A percentile compares a stretch with the other conserved stretches of the same genome.
These are phyloP conservation scores for Phytophthora citrophthora DNA, from an alignment of 352 stramenopile genomes.

Conservation along the genomic window DNA sequence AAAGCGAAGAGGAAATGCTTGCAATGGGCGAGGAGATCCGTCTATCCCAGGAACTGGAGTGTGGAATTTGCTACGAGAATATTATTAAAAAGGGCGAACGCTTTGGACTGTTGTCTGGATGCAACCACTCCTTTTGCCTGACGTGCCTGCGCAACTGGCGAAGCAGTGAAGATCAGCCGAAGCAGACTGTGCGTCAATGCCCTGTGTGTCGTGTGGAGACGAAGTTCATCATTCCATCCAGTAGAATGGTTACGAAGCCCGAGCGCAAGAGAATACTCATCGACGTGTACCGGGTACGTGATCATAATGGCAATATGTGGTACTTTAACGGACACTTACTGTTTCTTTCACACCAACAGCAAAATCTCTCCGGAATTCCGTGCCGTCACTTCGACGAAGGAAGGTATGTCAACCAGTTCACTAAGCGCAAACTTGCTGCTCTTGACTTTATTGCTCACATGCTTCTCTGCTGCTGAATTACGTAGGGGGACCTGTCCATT, in stretches of 20 bases:
- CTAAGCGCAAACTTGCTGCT: constrained; percentile 8
- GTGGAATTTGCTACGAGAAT: constrained; percentile 88
- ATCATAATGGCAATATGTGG: not conserved
- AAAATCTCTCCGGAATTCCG: constrained; percentile 77
- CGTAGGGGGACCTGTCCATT: constrained; percentile 81
- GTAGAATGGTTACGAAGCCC: constrained; percentile 73
- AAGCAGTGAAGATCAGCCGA: constrained; percentile 63
- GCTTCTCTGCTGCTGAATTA: constrained; percentile 21
- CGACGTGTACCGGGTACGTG: constrained; percentile 64
- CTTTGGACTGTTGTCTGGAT: constrained; percentile 85
- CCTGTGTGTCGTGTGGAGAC: constrained; percentile 81
- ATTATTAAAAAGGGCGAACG: constrained; percentile 76
- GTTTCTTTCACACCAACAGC: constrained; percentile 27
- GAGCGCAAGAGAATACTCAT: constrained; percentile 76
- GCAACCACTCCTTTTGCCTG: constrained; percentile 85
- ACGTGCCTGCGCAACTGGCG: constrained; percentile 85
- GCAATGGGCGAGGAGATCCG: constrained; percentile 68
- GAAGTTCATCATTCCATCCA: constrained; percentile 86
- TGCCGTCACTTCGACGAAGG: constrained; percentile 88
- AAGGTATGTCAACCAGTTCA: constrained; percentile 38
- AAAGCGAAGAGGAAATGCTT: constrained; percentile 58
- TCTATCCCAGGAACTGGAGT: constrained; percentile 76
- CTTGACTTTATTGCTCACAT: constrained; percentile 3
- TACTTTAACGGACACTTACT: constrained; percentile 9
- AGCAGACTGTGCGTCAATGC: constrained; percentile 81